Evolutionary conservation across 2,329 filamentous ascomycete species (phyloP).

Genomic region (Mycocentrospora acerina): DNA sequence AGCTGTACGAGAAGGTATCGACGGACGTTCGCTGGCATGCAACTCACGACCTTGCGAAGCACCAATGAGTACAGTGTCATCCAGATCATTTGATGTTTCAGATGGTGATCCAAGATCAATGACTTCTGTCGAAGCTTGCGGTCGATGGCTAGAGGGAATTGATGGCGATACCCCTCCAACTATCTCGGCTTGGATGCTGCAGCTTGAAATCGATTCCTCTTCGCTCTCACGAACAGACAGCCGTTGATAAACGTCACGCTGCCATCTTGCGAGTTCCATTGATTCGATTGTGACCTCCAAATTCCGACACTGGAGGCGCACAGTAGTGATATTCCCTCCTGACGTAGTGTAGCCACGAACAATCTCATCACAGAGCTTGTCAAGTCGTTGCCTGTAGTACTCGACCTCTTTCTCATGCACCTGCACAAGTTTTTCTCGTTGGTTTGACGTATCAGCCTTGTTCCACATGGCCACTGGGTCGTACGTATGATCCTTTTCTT

Average conservation of each 20-base stretch:
- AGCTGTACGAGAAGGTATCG: neutral
- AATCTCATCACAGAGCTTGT: conserved; percentile 23
- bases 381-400: conserved; percentile 18
- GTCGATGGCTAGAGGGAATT: neutral
- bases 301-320: conserved; percentile 58
- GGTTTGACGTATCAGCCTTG: conserved; percentile 16
- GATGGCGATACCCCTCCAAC: too few relatives aligned
- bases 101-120: conserved; percentile 24
- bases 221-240: neutral
- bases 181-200: neutral
- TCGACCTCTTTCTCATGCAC: conserved; percentile 13
- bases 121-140: conserved; percentile 5
- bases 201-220: conserved; percentile 1
- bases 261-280: conserved; percentile 55
- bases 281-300: conserved; percentile 68
- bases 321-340: conserved; percentile 56
- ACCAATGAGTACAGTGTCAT: neutral
- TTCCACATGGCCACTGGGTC: conserved; percentile 23
- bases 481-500: conserved; percentile 13
- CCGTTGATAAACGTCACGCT: conserved; percentile 23
- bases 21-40: neutral
- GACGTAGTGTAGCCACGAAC: too few relatives aligned
- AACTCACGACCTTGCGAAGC: neutral
- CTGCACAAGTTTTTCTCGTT: conserved; percentile 12
- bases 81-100: conserved; percentile 6